phyloP scores from a whole-genome alignment of 1,139 yeast species.

The Suhomyces ambrosiae region DNA sequence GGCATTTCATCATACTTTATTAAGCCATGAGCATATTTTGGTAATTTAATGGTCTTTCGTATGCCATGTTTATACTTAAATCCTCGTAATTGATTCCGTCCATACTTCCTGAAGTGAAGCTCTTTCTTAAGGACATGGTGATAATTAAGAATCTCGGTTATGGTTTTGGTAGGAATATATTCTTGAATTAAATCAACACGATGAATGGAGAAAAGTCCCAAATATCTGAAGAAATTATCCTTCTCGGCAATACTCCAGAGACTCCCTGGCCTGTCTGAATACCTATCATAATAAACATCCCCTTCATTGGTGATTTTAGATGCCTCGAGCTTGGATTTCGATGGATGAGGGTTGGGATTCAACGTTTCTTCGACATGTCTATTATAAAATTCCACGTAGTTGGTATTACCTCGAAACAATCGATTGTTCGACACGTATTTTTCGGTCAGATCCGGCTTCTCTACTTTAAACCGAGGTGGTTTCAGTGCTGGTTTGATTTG shows the following conservation, averaged over 20 bases:
- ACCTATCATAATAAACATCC: constrained; percentile 8
- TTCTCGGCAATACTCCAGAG: constrained; percentile 46
- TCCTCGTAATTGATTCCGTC: constrained; percentile 1
- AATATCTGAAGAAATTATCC: constrained; percentile 43
- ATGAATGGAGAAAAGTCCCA: constrained; percentile 50
- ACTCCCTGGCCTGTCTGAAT: constrained; percentile 21
- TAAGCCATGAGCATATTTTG: constrained; percentile 16
- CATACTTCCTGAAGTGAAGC: constrained; percentile 23
- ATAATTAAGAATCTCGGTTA: constrained; percentile 49
- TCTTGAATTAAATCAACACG: constrained; percentile 42
- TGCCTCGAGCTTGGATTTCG: constrained; percentile 3
- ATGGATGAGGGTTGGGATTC: constrained; percentile 5
- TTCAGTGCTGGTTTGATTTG: constrained; percentile 1
- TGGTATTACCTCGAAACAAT: constrained; percentile 17
- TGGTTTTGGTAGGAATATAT: constrained; percentile 43
- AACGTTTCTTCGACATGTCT: constrained; percentile 17
- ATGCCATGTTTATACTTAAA: constrained; percentile 13
- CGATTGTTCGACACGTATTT: constrained; percentile 8
- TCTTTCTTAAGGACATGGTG: constrained; percentile 40
- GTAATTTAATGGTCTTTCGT: constrained; percentile 14
- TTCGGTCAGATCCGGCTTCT: constrained; percentile 2
- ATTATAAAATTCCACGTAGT: constrained; percentile 21
- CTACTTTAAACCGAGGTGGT: not conserved
- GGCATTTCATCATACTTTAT: constrained; percentile 50
- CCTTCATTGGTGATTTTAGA: constrained; percentile 14